Evolutionary conservation across 176 grass and related monocot genomes (phyloP), one percentile per base, ranked within the genome.

Genomic region (Themeda triandra): DNA sequence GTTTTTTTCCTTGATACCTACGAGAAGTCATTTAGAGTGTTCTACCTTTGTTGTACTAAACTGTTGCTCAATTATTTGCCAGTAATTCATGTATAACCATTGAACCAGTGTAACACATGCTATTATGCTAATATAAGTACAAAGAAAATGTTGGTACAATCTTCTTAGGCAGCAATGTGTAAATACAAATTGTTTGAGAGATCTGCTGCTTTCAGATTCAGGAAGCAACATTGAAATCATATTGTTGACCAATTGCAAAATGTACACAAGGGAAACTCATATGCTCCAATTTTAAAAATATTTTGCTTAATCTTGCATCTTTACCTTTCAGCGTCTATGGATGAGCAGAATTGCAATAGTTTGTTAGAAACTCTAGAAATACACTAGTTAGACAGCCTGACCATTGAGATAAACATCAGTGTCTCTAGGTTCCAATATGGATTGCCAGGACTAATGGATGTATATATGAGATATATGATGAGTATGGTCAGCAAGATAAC

Each of bases 371-470:
- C 41, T 45, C 25, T 79, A 27, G 59, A 79, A 77, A 67, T 63
- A 82, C 35, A 19, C 80, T 66, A 44, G 66, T 87, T 23, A 86
- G 71, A 33, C 76, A 56, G 31, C 75, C 45, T 85, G 35, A 65
- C 83, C 59, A 0, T 82, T 14, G 18, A 89, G 77, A 27, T 62
- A 89, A 82, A 87, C 58, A 66, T 71, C 71, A 53, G 86, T 87
- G 35, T 45, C n/a, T 69, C 70, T 88, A 5, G 85, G 73, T 87
- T 86, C 88, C 85, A 88, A 33, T 70, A 93, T 86, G 25, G 84
- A 79, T 81, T 85, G 66, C 30, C 9, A 59, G 54, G 67, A 46
- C 32, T 48, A 29, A 6, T 37, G n/a, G 2, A 54, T 48, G 45
- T 17, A 48, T 49, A 17, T 49, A 49, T 49, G 46, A 18, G 46